Base-by-base conservation (phyloP, 2,329 filamentous ascomycete genomes). In the Claviceps sp. region DNA sequence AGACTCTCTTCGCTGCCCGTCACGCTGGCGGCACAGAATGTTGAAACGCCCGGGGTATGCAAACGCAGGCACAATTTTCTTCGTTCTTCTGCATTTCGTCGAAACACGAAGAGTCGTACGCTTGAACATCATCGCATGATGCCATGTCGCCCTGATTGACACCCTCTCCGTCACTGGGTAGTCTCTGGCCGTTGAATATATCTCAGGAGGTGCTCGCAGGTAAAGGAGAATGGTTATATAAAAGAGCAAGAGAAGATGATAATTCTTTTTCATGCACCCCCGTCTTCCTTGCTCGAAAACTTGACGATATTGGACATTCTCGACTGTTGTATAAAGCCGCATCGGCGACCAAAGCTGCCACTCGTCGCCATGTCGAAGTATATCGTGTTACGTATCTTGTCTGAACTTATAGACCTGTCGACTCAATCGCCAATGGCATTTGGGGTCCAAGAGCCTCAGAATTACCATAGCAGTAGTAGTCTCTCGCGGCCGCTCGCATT, bases 401-500 rank as follows among this genome's bases (percentile, higher is more conserved):
- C 38, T 16, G 40, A 42, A 38, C 34, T 49, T 16, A 29, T 40
- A 6, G 16, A 16, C 16, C 5, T 9, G n/a, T 45, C 39, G 16
- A 16, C 26, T 0, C 50, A 52, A 34, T 43, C 50, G 26, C 45
- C 50, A 11, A 9, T 38, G 16, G 5, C 23, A 9, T 34, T 37
- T 34, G 6, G 37, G 3, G 14, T 26, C 4, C 50, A 48, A 17
- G 13, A 7, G 2, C 29, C 38, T 3, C 5, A 43, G 0, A 13
- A 6, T 16, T 38, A 38, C 34, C 34, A 37, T 13, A 43, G 40
- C 17, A 38, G 11, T 14, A 49, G n/a, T 36, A 39, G 20, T 8
- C 20, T 5, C 11, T 17, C 36, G 6, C 26, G 44, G 1, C 55
- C 56, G 4, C 51, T 65, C 4, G 57, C 53, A 7, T 75, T 78